Conservation (phyloP, 768 basidiomycete genomes). For the Lactifluus rugatus region DNA sequence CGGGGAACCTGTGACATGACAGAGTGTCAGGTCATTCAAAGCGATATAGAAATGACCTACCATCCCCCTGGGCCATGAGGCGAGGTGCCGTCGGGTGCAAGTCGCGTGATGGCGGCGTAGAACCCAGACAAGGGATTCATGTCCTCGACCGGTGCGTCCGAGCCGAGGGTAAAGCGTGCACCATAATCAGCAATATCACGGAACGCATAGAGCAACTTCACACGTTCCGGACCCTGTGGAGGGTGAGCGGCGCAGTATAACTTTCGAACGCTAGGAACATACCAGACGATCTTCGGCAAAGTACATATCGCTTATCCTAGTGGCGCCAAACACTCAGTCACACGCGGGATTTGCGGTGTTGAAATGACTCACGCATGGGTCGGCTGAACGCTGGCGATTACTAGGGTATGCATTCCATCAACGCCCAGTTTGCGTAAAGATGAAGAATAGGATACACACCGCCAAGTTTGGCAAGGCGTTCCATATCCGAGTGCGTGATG, state of each 20-base stretch:
- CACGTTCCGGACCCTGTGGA: constrained; percentile 65
- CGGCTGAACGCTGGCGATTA: constrained; percentile 86
- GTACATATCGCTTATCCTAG: constrained; percentile 78
- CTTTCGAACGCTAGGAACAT: constrained; percentile 19
- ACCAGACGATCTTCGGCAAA: constrained; percentile 79
- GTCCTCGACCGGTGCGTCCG: constrained; percentile 84
- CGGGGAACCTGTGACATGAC: constrained; percentile 55
- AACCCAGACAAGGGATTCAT: constrained; percentile 80
- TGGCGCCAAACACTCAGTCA: constrained; percentile 6
- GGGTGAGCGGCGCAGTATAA: constrained; percentile 4
- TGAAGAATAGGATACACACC: constrained; percentile 35
- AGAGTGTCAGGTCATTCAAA: not conserved
- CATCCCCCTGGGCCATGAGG: constrained; percentile 81
- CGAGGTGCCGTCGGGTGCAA: constrained; percentile 58
- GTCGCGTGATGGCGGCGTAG: constrained; percentile 77
- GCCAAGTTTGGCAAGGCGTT: constrained; percentile 66
- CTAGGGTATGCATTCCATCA: constrained; percentile 29
- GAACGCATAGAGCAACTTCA: constrained; percentile 84
- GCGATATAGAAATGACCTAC: constrained; percentile 32
- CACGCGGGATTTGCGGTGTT: not conserved
- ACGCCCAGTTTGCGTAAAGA: not conserved
- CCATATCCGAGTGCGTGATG: constrained; percentile 65
- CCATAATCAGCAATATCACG: constrained; percentile 56
- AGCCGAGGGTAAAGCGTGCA: constrained; percentile 67
- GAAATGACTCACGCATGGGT: constrained; percentile 62